These are phyloP conservation scores for Kluyveromyces marxianus DNA, from an alignment of 1,139 yeast genomes.

Conservation along the genomic window DNA sequence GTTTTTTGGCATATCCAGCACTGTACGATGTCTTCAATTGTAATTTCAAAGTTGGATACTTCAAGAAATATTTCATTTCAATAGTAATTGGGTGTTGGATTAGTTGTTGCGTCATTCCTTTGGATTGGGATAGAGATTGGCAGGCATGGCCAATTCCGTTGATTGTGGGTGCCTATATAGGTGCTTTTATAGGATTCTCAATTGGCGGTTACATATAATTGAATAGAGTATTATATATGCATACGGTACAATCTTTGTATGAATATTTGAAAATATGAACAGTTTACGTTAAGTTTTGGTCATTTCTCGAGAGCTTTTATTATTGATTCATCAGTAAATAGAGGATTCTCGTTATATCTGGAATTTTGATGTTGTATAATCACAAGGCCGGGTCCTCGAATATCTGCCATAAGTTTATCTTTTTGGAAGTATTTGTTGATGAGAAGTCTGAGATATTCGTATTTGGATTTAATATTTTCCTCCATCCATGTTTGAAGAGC, in stretches of 20 bases:
- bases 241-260: background rate
- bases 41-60: conserved; percentile 45
- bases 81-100: conserved; percentile 78
- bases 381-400: conserved; percentile 27
- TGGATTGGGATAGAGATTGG: conserved; percentile 98
- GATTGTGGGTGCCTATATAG: conserved; percentile 69
- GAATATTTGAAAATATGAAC: background rate
- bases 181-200: conserved; percentile 53
- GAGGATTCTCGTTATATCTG: conserved; percentile 6
- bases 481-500: conserved; percentile 8
- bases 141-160: conserved; percentile 95
- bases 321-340: conserved; percentile 9
- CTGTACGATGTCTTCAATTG: conserved; percentile 59
- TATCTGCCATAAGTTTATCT: conserved; percentile 18
- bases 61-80: conserved; percentile 38
- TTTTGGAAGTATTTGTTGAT: conserved; percentile 12
- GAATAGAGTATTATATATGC: conserved; percentile 1
- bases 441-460: conserved; percentile 9
- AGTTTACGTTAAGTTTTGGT: background rate
- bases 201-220: conserved; percentile 24
- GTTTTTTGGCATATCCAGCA: conserved; percentile 46
- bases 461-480: conserved; percentile 8
- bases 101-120: conserved; percentile 88
- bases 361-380: conserved; percentile 20
- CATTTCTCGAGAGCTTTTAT: conserved; percentile 7